A percentile compares a stretch with the other conserved stretches of the same genome.
Conservation (phyloP, 148 eudicot species). For the Bassia scoparia region DNA sequence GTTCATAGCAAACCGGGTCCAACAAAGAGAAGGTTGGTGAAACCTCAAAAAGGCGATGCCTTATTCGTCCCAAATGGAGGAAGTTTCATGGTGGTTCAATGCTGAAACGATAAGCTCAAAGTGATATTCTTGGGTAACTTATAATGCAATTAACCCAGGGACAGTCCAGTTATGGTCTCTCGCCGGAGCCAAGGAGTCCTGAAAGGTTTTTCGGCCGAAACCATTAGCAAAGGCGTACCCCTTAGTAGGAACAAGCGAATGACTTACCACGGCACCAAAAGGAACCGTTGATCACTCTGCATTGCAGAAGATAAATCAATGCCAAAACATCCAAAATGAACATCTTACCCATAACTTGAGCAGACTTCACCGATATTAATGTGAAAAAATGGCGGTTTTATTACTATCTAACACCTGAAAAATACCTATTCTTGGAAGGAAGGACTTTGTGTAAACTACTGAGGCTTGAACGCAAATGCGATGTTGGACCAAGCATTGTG, state of each 20-base stretch:
- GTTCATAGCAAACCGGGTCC: constrained; percentile 14
- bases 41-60: constrained; percentile 37
- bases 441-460: no score
- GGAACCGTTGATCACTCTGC: no score
- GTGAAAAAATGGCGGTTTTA: no score
- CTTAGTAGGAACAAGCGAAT: constrained; percentile 26
- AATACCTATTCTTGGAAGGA: no score
- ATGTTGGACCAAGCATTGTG: constrained; percentile 31
- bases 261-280: constrained; percentile 27
- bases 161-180: constrained; percentile 32
- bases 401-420: no score
- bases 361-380: no score
- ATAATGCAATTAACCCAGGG: constrained; percentile 23
- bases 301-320: no score
- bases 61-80: constrained; percentile 29
- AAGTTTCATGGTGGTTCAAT: constrained; percentile 60
- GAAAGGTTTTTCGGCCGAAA: constrained; percentile 30
- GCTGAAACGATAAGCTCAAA: constrained; percentile 26
- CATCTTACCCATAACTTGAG: no score
- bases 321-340: no score
- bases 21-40: constrained; percentile 33
- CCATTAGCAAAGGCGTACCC: constrained; percentile 24
- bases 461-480: constrained; percentile 28
- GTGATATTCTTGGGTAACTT: constrained; percentile 38
- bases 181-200: constrained; percentile 32